Percentiles rank a stretch among this genome's conserved stretches.
phyloP scores from a whole-genome alignment of 2,329 filamentous ascomycete species.

The Colletotrichum melonis region DNA sequence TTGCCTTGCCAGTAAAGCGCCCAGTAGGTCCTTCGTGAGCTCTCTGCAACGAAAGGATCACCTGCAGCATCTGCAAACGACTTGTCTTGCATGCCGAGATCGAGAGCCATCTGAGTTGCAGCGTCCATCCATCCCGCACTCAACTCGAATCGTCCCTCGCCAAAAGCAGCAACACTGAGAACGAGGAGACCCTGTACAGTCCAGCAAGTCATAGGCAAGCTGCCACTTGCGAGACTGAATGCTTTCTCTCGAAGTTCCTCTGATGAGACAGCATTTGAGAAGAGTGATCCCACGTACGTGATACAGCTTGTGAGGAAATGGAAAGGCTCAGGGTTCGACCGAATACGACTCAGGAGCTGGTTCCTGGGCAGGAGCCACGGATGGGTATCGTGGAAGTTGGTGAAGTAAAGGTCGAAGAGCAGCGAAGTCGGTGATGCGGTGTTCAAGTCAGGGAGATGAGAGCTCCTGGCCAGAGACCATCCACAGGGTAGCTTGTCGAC shows the following conservation, averaged over 20 bases:
- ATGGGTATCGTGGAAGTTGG: conserved; percentile 39
- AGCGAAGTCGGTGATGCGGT: conserved; percentile 29
- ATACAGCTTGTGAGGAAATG: conserved; percentile 48
- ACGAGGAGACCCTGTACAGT: conserved; percentile 48
- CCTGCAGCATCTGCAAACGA: conserved; percentile 44
- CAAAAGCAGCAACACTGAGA: conserved; percentile 44
- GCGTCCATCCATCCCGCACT: conserved; percentile 43
- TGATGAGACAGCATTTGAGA: conserved; percentile 43
- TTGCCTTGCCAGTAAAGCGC: conserved; percentile 47
- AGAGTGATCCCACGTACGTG: conserved; percentile 52
- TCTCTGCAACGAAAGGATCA: conserved; percentile 51
- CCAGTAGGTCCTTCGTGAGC: conserved; percentile 55
- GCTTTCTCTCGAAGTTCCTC: conserved; percentile 45
- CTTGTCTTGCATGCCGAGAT: conserved; percentile 47
- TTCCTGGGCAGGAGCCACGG: conserved; percentile 34
- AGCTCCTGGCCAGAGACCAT: conserved; percentile 38
- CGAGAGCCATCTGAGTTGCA: conserved; percentile 45
- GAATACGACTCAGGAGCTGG: conserved; percentile 27
- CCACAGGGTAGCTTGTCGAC: conserved; percentile 40
- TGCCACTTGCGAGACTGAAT: conserved; percentile 46
- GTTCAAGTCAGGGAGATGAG: conserved; percentile 16
- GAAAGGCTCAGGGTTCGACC: conserved; percentile 14
- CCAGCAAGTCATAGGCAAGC: conserved; percentile 46
- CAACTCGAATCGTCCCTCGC: conserved; percentile 44
- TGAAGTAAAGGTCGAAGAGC: conserved; percentile 43